Base-by-base conservation (phyloP, 176 grass and related monocot genomes). In the Oryza punctata region DNA sequence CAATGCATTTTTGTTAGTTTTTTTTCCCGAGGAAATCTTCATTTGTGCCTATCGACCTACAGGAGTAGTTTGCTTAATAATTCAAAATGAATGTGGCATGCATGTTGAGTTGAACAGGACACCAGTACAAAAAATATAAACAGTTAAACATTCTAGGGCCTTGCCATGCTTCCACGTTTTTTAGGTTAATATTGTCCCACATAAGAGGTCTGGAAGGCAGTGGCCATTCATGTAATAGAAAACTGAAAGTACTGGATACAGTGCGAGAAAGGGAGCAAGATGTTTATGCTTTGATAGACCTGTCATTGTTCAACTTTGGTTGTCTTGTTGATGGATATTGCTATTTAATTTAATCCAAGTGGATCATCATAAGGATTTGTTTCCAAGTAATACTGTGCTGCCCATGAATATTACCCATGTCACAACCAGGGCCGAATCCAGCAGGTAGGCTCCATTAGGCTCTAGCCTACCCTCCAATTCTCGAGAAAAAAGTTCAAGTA, bases 121-220 rank as follows among this genome's bases (percentile, higher is more conserved):
- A 57, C 38, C 3, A 49, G 1, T 69, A n/a, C 47, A 70, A 29
- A 69, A 66, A 80, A 24, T 75, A 12, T 13, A 41, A 63, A 18
- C 10, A 23, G 14, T 77, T 23, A 28, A 28, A 65, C 30, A 70
- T 69, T 59, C 37, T 60, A 71, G 79, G 10, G 54, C 40, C n/a
- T 70, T 71, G 49, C 23, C 23, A 19, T 61, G n/a, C 65, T 57
- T 80, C 28, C 7, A 8, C 43, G 21, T 40, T 59, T 4, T 71
- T 60, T n/a, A 81, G 29, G 16, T 67, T 79, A 66, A 67, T 67
- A n/a, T 43, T 45, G 27, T 4, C 40, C 26, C 77, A 67, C 25
- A 27, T 66, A 66, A 47, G 25, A 66, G 40, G 43, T 21, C 41
- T 71, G 69, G 45, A 43, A 49, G 25, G 77, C 40, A 67, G 30